phyloP scores from a whole-genome alignment of 176 grass and related monocot species.

The Aegilops tauschii region DNA sequence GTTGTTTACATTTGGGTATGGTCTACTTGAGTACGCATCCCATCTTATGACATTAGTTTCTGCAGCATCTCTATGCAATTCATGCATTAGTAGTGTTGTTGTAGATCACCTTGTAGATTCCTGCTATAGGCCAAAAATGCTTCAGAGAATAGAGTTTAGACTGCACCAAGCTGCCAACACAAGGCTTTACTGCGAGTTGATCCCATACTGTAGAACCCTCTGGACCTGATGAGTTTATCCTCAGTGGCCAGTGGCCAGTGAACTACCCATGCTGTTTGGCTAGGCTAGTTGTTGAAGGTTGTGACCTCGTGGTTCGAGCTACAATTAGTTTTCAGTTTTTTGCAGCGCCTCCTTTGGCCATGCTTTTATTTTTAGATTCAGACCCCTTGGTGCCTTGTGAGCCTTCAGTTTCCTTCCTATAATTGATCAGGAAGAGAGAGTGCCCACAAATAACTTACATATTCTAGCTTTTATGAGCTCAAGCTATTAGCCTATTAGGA shows the following conservation, averaged over 20 bases:
- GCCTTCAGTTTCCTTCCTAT: background rate
- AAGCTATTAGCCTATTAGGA: background rate
- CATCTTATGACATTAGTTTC: background rate
- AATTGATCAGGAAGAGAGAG: background rate
- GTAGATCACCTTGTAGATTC: background rate
- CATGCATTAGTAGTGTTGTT: slow-evolving; percentile 2
- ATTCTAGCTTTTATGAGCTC: background rate
- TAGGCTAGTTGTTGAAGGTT: background rate
- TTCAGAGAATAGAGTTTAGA: background rate
- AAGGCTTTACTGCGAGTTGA: background rate
- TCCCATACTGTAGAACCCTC: background rate
- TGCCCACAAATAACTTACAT: background rate
- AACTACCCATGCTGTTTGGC: background rate
- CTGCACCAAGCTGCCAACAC: background rate
- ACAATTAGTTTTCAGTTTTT: background rate
- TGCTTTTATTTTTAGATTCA: background rate
- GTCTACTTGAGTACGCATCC: background rate
- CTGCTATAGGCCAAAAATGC: slow-evolving; percentile 5
- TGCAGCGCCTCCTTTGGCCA: background rate
- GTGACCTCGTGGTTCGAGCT: background rate
- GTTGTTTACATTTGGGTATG: background rate
- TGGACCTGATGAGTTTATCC: background rate
- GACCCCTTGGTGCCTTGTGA: background rate
- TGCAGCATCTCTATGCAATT: background rate
- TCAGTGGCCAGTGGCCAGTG: background rate